Evolutionary conservation across 1,139 yeast species (phyloP).

Genomic region (Meyerozyma guilliermondii): DNA sequence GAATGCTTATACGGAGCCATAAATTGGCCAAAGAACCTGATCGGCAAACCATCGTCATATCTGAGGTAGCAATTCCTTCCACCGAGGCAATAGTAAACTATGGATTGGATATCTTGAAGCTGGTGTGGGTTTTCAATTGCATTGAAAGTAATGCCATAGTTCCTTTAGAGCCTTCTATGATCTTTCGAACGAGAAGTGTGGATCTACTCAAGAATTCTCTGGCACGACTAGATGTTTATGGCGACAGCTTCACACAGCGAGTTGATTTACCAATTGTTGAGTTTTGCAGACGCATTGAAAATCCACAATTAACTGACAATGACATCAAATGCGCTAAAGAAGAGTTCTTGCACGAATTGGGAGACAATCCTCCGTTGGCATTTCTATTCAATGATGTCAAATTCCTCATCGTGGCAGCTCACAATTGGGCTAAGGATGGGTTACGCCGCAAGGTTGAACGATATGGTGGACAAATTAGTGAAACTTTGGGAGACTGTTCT

Average conservation of each 20-base stretch:
- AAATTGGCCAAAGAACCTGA: conserved; percentile 9
- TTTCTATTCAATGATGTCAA: conserved; percentile 11
- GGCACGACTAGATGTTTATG: conserved; percentile 41
- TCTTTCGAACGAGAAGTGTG: conserved; percentile 25
- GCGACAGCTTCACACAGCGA: conserved; percentile 47
- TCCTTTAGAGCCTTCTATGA: conserved; percentile 56
- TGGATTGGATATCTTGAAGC: conserved; percentile 58
- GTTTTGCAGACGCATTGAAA: conserved; percentile 8
- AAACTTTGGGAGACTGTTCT: conserved; percentile 15
- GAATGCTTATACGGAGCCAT: conserved; percentile 20
- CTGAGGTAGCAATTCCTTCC: conserved; percentile 17
- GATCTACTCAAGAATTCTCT: conserved; percentile 13
- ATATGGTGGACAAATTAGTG: conserved; percentile 26
- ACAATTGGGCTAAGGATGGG: conserved; percentile 5
- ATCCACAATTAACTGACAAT: conserved; percentile 3
- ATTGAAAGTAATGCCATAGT: conserved; percentile 38
- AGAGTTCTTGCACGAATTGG: conserved; percentile 5
- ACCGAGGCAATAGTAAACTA: conserved; percentile 29
- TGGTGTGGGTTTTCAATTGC: conserved; percentile 73
- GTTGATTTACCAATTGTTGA: conserved; percentile 3
- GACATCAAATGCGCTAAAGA: conserved; percentile 1
- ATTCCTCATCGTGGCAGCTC: conserved; percentile 19
- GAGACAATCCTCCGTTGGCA: conserved; percentile 7
- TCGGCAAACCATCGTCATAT: conserved; percentile 11
- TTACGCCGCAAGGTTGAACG: conserved; percentile 21